Percentiles rank a stretch among this genome's conserved stretches.
phyloP scores from a whole-genome alignment of 2,329 filamentous ascomycete species.

The Diaporthe batatas region DNA sequence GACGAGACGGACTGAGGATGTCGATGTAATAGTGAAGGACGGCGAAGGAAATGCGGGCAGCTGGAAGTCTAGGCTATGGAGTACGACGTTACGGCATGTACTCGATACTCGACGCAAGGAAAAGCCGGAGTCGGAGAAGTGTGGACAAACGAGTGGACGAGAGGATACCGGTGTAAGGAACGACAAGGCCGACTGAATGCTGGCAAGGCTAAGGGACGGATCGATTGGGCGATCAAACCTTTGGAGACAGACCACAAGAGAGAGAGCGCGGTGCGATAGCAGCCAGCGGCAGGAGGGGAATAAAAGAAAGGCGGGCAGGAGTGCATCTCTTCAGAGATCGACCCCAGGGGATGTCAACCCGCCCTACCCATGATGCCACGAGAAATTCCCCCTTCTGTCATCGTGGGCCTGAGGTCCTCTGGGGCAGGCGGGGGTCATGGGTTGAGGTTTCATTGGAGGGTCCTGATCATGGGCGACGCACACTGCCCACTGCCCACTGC shows the following conservation, averaged over 20 bases:
- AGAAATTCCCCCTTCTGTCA: constrained; percentile 29
- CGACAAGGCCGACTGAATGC: constrained; percentile 27
- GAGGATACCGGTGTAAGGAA: constrained; percentile 28
- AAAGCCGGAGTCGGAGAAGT: constrained; percentile 4
- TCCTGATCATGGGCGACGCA: constrained; percentile 1
- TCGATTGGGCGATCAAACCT: constrained; percentile 28
- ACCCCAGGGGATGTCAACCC: constrained; percentile 5
- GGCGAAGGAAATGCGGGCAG: neutral
- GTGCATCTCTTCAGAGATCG: constrained; percentile 27
- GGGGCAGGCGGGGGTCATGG: constrained; percentile 15
- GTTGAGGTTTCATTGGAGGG: constrained; percentile 31
- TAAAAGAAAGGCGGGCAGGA: constrained; percentile 14
- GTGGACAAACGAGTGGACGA: constrained; percentile 34
- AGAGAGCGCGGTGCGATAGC: neutral
- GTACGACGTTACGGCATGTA: constrained; percentile 16
- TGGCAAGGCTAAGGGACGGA: constrained; percentile 30
- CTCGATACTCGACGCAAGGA: constrained; percentile 24
- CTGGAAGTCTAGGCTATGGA: constrained; percentile 13
- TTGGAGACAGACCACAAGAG: neutral
- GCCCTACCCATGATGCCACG: constrained; percentile 36
- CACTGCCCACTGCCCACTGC: too few species aligned
- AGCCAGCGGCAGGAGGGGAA: constrained; percentile 32
- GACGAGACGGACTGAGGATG: constrained; percentile 11
- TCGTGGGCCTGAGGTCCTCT: neutral
- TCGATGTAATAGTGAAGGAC: constrained; percentile 1